Percentiles rank a stretch among this genome's conserved stretches.
These are phyloP conservation scores for Posidonia oceanica DNA, from an alignment of 116 monocot species.

Conservation along the genomic window DNA sequence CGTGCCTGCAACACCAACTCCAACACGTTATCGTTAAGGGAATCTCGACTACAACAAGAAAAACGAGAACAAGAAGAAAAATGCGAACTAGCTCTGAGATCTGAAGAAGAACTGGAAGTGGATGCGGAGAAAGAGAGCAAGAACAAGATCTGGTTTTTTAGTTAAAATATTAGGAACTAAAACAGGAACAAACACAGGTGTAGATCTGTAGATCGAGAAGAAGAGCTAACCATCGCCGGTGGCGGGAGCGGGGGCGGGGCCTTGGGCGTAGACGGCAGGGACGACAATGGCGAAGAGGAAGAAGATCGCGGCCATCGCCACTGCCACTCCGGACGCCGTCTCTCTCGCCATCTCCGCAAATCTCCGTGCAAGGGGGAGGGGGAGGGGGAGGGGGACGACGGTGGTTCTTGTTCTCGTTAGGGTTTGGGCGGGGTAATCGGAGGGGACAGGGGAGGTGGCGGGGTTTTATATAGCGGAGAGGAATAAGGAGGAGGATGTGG, in stretches of 20 bases:
- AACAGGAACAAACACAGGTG: not conserved
- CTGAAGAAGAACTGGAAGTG: not conserved
- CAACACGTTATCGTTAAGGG: not conserved
- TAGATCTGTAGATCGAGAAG: not conserved
- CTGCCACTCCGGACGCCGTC: slow-evolving; percentile 6
- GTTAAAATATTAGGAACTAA: not conserved
- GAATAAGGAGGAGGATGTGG: no score
- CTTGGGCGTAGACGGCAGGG: slow-evolving; percentile 42
- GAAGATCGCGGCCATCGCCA: slow-evolving; percentile 24
- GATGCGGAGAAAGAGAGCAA: not conserved
- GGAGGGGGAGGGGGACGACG: no score
- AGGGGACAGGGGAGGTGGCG: no score
- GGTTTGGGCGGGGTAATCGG: no score
- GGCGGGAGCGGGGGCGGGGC: slow-evolving; percentile 44
- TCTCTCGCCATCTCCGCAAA: not conserved
- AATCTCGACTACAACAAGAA: not conserved
- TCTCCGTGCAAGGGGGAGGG: no score
- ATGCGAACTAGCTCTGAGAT: not conserved
- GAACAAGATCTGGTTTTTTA: not conserved
- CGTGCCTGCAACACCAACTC: slow-evolving; percentile 20
- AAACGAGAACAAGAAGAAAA: not conserved
- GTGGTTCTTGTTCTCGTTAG: no score
- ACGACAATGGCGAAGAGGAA: slow-evolving; percentile 28
- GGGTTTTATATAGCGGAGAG: no score
- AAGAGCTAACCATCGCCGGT: slow-evolving; percentile 37